Percentiles rank a stretch among this genome's conserved stretches.
phyloP scores from a whole-genome alignment of 2,329 filamentous ascomycete genomes.

The Calcarisporium arbuscula region DNA sequence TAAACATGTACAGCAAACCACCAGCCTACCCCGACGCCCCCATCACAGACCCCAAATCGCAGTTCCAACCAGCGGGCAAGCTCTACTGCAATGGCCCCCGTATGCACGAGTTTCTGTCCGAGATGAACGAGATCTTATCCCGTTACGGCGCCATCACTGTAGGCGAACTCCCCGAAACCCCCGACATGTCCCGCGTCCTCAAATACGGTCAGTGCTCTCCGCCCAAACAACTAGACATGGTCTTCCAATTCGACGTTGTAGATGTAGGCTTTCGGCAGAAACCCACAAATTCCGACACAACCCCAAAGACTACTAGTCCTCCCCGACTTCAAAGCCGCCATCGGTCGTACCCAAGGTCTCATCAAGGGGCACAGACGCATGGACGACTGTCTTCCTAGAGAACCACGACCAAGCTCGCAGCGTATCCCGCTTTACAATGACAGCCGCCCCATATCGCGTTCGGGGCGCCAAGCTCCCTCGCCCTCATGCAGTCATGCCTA shows the following conservation, averaged over 20 bases:
- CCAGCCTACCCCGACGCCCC: conserved; percentile 53
- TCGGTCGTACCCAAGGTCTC: conserved; percentile 44
- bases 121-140: conserved; percentile 57
- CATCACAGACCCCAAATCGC: conserved; percentile 37
- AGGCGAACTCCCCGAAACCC: conserved; percentile 61
- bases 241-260: conserved; percentile 62
- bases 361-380: conserved; percentile 48
- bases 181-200: conserved; percentile 49
- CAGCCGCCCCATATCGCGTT: conserved; percentile 37
- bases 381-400: conserved; percentile 60
- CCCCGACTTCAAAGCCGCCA: conserved; percentile 39
- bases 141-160: conserved; percentile 64
- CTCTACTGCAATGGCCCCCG: conserved; percentile 62
- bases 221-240: conserved; percentile 60
- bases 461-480: conserved; percentile 53
- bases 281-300: conserved; percentile 48
- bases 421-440: conserved; percentile 48
- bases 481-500: conserved; percentile 45
- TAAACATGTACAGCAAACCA: conserved; percentile 66
- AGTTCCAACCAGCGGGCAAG: conserved; percentile 46
- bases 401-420: conserved; percentile 59
- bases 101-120: conserved; percentile 60
- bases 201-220: conserved; percentile 52
- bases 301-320: conserved; percentile 38
- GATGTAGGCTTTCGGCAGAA: conserved; percentile 49